Evolutionary conservation across 2,329 filamentous ascomycete species (phyloP).

Genomic region (Trichoderma lentiforme): DNA sequence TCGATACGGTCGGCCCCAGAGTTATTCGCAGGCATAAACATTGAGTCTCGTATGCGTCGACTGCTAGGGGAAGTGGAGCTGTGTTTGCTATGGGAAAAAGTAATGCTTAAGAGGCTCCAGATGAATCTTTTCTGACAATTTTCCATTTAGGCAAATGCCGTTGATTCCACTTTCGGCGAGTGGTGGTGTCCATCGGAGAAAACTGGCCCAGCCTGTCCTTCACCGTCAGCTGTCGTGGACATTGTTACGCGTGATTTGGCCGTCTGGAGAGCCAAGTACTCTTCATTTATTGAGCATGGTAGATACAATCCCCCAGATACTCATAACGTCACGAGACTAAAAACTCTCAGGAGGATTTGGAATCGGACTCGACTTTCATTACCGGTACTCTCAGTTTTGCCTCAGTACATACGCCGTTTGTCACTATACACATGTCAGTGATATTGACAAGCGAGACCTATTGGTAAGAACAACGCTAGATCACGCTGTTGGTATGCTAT

Average conservation of each 20-base stretch:
- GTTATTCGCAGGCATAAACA: background rate
- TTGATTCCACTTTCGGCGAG: background rate
- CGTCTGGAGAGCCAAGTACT: background rate
- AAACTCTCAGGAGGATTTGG: background rate
- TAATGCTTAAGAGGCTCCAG: background rate
- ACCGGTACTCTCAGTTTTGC: background rate
- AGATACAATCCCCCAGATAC: accelerated
- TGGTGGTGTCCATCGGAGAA: background rate
- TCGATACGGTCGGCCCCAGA: background rate
- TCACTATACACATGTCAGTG: background rate
- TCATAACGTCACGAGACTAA: background rate
- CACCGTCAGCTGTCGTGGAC: background rate
- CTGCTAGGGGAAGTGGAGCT: background rate
- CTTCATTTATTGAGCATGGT: background rate
- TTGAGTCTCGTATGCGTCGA: background rate
- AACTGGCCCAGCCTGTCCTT: background rate
- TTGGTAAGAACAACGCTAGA: background rate
- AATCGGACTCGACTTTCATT: background rate
- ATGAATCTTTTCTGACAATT: background rate
- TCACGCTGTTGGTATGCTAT: background rate
- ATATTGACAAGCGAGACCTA: background rate
- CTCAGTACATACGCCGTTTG: background rate
- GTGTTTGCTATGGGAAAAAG: background rate
- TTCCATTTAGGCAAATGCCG: background rate
- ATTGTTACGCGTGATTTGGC: background rate